These are phyloP conservation scores for Podospora australis DNA, from an alignment of 495 filamentous ascomycete genomes.

Conservation along the genomic window DNA sequence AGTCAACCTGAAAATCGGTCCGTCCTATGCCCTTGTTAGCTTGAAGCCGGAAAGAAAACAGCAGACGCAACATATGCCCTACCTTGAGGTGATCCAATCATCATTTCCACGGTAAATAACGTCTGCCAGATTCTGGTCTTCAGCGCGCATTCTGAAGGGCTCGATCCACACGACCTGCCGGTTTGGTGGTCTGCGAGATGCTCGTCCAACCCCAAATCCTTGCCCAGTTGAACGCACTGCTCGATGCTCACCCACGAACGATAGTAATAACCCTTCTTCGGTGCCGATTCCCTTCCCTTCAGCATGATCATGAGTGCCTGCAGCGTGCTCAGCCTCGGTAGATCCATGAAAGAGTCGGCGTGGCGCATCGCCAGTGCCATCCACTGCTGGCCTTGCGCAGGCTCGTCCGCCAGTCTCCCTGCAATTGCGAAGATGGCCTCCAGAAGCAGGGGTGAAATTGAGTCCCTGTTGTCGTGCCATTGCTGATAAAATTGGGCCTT, in stretches of 20 bases:
- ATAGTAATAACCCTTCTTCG: slow-evolving; percentile 93
- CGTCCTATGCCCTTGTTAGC: slow-evolving; percentile 55
- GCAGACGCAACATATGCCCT: slow-evolving; percentile 12
- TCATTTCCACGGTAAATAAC: slow-evolving; percentile 78
- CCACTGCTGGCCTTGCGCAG: slow-evolving; percentile 85
- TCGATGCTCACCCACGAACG: slow-evolving; percentile 97
- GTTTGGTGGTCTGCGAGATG: slow-evolving; percentile 72
- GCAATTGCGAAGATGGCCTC: slow-evolving; percentile 96
- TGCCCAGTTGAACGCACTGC: slow-evolving; percentile 84
- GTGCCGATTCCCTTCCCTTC: slow-evolving; percentile 85
- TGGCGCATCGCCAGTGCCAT: slow-evolving; percentile 88
- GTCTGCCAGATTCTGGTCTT: slow-evolving; percentile 90
- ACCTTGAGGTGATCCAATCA: slow-evolving; percentile 96
- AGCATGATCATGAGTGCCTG: slow-evolving; percentile 83
- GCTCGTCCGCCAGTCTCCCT: slow-evolving; percentile 73
- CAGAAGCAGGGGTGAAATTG: slow-evolving; percentile 85
- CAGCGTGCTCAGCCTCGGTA: slow-evolving; percentile 86
- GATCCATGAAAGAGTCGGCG: slow-evolving; percentile 92
- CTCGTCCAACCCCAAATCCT: slow-evolving; percentile 86
- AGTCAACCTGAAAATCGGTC: slow-evolving; percentile 68
- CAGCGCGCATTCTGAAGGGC: slow-evolving; percentile 66
- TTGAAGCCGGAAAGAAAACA: not conserved
- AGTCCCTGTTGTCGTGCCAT: slow-evolving; percentile 79
- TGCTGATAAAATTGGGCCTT: slow-evolving; percentile 79
- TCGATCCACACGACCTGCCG: slow-evolving; percentile 61